Evolutionary conservation across 495 filamentous ascomycete species (phyloP), one percentile per base, ranked within the genome.

Genomic region (Xylaria longipes): DNA sequence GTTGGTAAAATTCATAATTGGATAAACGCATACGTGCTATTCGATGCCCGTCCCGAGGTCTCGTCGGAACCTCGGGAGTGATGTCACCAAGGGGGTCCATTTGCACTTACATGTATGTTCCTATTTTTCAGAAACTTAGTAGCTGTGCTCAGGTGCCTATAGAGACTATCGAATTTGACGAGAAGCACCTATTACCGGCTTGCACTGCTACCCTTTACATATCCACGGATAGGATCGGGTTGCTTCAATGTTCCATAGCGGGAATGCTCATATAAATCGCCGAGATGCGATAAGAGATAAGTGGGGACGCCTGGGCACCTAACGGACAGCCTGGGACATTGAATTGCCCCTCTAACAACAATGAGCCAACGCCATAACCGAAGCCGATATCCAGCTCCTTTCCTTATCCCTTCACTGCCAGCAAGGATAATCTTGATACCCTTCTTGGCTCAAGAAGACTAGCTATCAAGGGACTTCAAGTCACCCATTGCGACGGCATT

Each of bases 231-330:
- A 29, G 52, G 50, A 56, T 56, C 52, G 31, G 25, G 52, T 29
- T 56, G 27, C 27, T 5, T n/a, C n/a, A n/a, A n/a, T n/a, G n/a
- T n/a, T n/a, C n/a, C n/a, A n/a, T n/a, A n/a, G n/a, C n/a, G n/a
- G n/a, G n/a, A n/a, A n/a, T 54, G 22, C 50, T 54, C 25, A 12
- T 12, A 27, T 15, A 50, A 50, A 27, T 27, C 11, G 3, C 50
- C 5, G 50, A 54, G 5, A 45, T 12, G 52, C 67, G 67, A 69
- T 69, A 69, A 69, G 67, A 46, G 66, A 69, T 60, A 69, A 60
- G n/a, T n/a, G n/a, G n/a, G n/a, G n/a, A n/a, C n/a, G n/a, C n/a
- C n/a, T n/a, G n/a, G n/a, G n/a, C n/a, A n/a, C n/a, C n/a, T n/a
- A n/a, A n/a, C 50, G 14, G n/a, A 29, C 27, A 57, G 2, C 31